These are phyloP conservation scores for Lobosporangium transversale DNA, from an alignment of 192 early-diverging fungal genomes.

Conservation along the genomic window DNA sequence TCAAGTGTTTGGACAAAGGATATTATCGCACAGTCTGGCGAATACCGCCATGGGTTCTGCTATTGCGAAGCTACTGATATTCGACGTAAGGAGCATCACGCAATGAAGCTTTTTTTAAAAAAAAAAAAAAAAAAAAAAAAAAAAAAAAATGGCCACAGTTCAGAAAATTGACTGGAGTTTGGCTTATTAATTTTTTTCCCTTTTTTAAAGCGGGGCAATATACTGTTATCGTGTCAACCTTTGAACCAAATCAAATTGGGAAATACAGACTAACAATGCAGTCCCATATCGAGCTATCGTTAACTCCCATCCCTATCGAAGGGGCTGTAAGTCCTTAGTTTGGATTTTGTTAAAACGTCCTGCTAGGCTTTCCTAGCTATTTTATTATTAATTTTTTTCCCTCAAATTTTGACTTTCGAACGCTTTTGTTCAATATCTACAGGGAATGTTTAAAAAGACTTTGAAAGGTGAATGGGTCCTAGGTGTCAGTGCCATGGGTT, in stretches of 20 bases:
- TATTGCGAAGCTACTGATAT: constrained; percentile 72
- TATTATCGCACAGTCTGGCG: constrained; percentile 74
- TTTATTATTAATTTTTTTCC: no score
- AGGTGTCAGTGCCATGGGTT: constrained; percentile 70
- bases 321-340: constrained; percentile 77
- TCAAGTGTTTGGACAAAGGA: constrained; percentile 63
- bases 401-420: no score
- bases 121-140: not conserved
- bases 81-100: constrained; percentile 54
- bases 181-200: not conserved
- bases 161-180: not conserved
- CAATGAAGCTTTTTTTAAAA: not conserved
- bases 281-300: constrained; percentile 59
- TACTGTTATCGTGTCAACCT: constrained; percentile 83
- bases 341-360: no score
- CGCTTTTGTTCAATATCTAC: not conserved
- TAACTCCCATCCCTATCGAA: constrained; percentile 73
- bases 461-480: constrained; percentile 65
- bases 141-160: not conserved
- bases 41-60: constrained; percentile 83
- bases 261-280: constrained; percentile 74
- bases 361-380: no score
- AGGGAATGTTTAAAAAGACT: constrained; percentile 73
- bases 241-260: constrained; percentile 74
- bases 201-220: constrained; percentile 72